phyloP scores from a whole-genome alignment of 352 stramenopile species.

The Lagenidium sp. region DNA sequence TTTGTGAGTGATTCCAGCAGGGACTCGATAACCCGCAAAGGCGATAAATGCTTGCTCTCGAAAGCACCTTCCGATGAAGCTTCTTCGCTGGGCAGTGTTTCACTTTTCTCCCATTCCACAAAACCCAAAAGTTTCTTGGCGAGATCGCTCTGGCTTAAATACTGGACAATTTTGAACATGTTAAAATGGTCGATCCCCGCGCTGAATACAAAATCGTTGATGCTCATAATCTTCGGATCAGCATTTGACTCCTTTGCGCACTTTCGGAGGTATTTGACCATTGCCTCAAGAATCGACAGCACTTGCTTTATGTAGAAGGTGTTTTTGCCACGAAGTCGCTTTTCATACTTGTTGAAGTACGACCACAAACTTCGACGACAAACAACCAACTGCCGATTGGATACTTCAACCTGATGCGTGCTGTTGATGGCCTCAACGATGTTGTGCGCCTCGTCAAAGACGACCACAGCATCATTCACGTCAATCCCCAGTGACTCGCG shows the following conservation, averaged over 20 bases:
- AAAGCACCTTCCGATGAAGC: conserved; percentile 26
- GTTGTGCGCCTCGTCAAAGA: conserved; percentile 99
- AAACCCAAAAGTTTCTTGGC: conserved; percentile 81
- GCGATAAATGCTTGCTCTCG: conserved; percentile 76
- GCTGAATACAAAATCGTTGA: conserved; percentile 84
- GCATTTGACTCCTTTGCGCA: conserved; percentile 8
- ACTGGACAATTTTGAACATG: conserved; percentile 85
- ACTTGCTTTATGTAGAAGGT: conserved; percentile 88
- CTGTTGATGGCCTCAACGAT: conserved; percentile 94
- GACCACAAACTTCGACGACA: conserved; percentile 68
- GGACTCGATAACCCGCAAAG: conserved; percentile 60
- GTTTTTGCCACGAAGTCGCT: conserved; percentile 80
- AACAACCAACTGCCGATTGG: conserved; percentile 67
- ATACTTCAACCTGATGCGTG: conserved; percentile 78
- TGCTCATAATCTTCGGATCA: conserved; percentile 58
- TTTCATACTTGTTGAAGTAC: conserved; percentile 86
- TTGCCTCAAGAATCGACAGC: conserved; percentile 56
- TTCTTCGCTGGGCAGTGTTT: not conserved
- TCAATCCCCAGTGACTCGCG: conserved; percentile 85
- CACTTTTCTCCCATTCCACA: conserved; percentile 29
- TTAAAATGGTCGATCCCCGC: conserved; percentile 82
- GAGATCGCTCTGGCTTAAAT: conserved; percentile 69
- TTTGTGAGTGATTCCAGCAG: conserved; percentile 74
- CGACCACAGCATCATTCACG: conserved; percentile 87
- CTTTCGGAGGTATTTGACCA: conserved; percentile 72